Percentiles rank a stretch among this genome's conserved stretches.
phyloP scores from a whole-genome alignment of 176 grass and related monocot genomes.

The Tillandsia fasciculata region DNA sequence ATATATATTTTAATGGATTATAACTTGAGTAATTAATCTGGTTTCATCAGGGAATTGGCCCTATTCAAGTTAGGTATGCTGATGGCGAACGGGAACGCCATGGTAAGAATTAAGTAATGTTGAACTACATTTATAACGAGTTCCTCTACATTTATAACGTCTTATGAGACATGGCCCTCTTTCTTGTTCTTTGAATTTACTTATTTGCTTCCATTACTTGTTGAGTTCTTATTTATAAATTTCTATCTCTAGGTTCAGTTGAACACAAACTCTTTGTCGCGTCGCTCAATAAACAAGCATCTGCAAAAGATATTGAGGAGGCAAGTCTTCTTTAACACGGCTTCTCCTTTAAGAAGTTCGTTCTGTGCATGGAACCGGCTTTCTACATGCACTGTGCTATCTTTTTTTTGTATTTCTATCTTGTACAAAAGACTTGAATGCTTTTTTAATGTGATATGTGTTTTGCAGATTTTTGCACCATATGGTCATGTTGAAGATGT shows the following conservation, averaged over 20 bases:
- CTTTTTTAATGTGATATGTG: background rate
- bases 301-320: conserved; percentile 81
- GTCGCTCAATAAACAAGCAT: conserved; percentile 87
- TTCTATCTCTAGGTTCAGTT: conserved; percentile 48
- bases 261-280: conserved; percentile 97
- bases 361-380: background rate
- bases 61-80: conserved; percentile 99
- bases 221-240: conserved; percentile 6
- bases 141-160: conserved; percentile 1
- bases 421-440: too few species aligned
- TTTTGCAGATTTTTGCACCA: conserved; percentile 75
- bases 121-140: conserved; percentile 10
- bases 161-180: background rate
- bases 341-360: background rate
- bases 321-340: conserved; percentile 28
- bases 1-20: background rate
- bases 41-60: conserved; percentile 59
- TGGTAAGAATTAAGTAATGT: conserved; percentile 42
- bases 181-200: background rate
- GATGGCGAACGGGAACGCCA: conserved; percentile 85
- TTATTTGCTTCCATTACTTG: background rate
- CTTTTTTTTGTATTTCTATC: background rate
- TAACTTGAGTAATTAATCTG: conserved; percentile 14
- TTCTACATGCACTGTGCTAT: background rate
- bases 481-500: conserved; percentile 96